Evolutionary conservation across 306 rosid species (phyloP).

Genomic region (Cucurbita argyrosperma): DNA sequence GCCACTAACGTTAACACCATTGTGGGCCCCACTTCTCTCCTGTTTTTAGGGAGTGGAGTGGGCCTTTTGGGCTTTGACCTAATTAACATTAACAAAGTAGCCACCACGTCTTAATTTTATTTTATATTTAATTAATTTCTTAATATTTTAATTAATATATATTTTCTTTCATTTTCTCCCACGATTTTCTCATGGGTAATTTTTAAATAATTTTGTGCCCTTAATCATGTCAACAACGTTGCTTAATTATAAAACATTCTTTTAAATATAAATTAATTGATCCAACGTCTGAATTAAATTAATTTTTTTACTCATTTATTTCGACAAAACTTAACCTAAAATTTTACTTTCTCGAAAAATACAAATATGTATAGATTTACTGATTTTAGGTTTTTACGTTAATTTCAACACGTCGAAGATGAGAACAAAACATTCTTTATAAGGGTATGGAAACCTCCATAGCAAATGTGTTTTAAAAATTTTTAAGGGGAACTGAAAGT

Average conservation of each 20-base stretch:
- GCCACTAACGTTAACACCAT: constrained; percentile 8
- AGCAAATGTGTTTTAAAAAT: too few relatives aligned
- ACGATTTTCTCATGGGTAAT: neutral
- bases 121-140: constrained; percentile 3
- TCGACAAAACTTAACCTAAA: too few relatives aligned
- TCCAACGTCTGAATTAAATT: too few relatives aligned
- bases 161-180: neutral
- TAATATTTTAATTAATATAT: neutral
- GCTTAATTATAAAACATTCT: neutral
- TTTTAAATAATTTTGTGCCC: neutral
- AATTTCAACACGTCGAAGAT: neutral
- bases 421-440: too few relatives aligned
- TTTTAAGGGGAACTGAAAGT: too few relatives aligned
- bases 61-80: constrained; percentile 26
- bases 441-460: too few relatives aligned
- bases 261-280: too few relatives aligned
- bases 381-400: neutral
- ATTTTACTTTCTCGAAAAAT: too few relatives aligned
- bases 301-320: too few relatives aligned
- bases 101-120: constrained; percentile 18
- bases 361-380: too few relatives aligned
- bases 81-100: neutral
- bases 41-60: neutral
- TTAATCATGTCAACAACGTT: neutral
- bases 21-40: constrained; percentile 2